Base-by-base conservation (phyloP, 164 flowering plant genomes). In the Chloranthus sessilifolius region DNA sequence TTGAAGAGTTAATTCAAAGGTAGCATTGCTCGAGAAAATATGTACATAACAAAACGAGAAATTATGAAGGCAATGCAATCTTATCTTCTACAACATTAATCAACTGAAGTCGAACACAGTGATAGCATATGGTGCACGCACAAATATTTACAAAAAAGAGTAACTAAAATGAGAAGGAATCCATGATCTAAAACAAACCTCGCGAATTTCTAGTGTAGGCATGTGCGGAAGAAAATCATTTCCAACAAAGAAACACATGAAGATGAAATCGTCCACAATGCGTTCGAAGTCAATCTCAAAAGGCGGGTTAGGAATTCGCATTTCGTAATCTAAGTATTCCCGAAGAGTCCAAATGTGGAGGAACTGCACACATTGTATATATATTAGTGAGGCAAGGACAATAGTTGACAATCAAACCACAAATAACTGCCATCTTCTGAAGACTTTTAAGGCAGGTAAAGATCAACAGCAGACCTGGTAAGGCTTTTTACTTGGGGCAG, bases 181-280 rank as follows among this genome's bases (percentile, higher is more conserved):
- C 16, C 20, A 35, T 23, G 40, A 19, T 12, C 3, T 35, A 40
- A 7, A 29, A 67, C 84, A 59, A 55, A 88, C 98, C 96, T 91
- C 98, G 22, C 96, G 96, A 59, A 91, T 91, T 72, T 91, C 98
- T 50, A 91, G 62, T 6, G 98, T 91, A 1, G 98, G 98, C 98
- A 91, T 91, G 62, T 91, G 98, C 5, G 98, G 98, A 56, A 91
- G 71, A 64, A 91, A 91, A 65, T 91, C 98, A 80, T 91, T 91
- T 56, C 98, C 98, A 40, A 91, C 98, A 64, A 91, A 91, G 77
- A 91, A 91, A 67, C 98, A 91, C 54, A 91, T 78, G 74, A 91
- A 91, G 60, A 91, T 79, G 59, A 88, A 91, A 52, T 91, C 98
- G 65, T 91, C 98, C 58, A 91, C 78, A 49, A 88, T 74, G 65